Evolutionary conservation across 169 alveolate genomes (phyloP), one percentile per base, ranked within the genome.

Genomic region (Eimeria brunetti): DNA sequence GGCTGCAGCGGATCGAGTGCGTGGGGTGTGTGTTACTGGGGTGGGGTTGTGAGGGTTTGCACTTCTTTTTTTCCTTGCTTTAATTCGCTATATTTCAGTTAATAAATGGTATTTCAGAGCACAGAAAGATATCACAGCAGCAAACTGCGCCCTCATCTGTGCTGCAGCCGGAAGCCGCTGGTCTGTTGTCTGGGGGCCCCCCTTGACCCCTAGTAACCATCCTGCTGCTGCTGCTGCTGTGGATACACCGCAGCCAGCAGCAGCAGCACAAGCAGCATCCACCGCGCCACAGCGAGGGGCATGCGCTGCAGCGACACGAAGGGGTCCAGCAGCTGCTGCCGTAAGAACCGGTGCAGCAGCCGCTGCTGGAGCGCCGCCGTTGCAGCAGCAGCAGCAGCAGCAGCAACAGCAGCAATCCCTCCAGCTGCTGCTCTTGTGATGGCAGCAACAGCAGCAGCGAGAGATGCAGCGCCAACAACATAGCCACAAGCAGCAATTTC

Each of bases 1-100:
- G 0, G 64, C 9, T 27, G 88, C 0, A 41, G 46, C 67, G 67
- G 64, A 46, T 78, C 88, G 46, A 78, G 88, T 44, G 62, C 83
- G 88, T 46, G 88, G 62, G 88, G 88, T 44, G 38, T 78, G 88
- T 78, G 88, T 78, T 78, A 78, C 38, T 44, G 46, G 38, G 88
- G 88, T 78, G 88, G 88, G 88, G 88, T 78, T 78, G 38, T 16
- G 8, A 30, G n/a, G 5, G 67, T 3, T 8, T 46, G 88, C 88
- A 73, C 33, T 73, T 73, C 56, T 73, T 38, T 5, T 11, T 7
- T 2, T 38, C 20, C 38, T 0, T 73, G 20, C 12, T 20, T 38
- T 20, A 38, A 38, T 38, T 11, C 5, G 6, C 18, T 0, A 44
- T 11, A 27, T 46, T 78, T 78, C 44, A 49, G 22, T 27, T 46